Base-by-base conservation (phyloP, 2,329 filamentous ascomycete genomes). In the Cladosporium sp. region DNA sequence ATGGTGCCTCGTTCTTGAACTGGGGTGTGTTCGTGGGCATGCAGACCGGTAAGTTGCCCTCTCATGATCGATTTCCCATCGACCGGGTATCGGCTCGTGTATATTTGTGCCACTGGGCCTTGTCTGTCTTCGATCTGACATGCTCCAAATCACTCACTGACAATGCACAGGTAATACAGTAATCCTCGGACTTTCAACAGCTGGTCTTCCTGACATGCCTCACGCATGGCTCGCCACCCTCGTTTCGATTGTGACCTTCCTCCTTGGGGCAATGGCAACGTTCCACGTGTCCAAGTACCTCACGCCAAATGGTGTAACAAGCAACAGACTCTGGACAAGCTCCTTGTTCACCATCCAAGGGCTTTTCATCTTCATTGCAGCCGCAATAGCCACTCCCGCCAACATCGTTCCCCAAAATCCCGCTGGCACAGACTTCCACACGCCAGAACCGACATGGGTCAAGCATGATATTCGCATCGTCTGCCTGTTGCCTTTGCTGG, bases 151-250 rank as follows among this genome's bases (percentile, higher is more conserved):
- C 9, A 10, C 28, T 25, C 9, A 10, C 56, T 58, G 35, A 58
- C 52, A 44, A 19, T 22, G 36, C 13, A 20, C 72, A 75, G 83
- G 83, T 37, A 86, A 86, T 70, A 86, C 83, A 9, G 80, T 86
- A 64, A 85, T 86, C 71, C 75, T 86, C 37, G 83, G 80, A 17
- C 79, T 86, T 20, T 83, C 82, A 56, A 79, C 81, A 12, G 78
- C 82, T 2, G 70, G 71, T 28, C 80, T 83, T 47, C 82, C 74
- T 19, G 73, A 73, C 15, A 71, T 81, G 58, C 80, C 80, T 3
- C 74, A 74, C 56, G 81, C 78, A 56, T 83, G 78, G 80, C 71
- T 80, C 52, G 80, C 77, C 58, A 80, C 80, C 2, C 73, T 81
- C 19, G 71, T 77, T 60, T 84, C 83, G 54, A 80, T 84, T 61